Evolutionary conservation across 768 basidiomycete species (phyloP), one percentile per base, ranked within the genome.

Genomic region (Termitomyces sp.): DNA sequence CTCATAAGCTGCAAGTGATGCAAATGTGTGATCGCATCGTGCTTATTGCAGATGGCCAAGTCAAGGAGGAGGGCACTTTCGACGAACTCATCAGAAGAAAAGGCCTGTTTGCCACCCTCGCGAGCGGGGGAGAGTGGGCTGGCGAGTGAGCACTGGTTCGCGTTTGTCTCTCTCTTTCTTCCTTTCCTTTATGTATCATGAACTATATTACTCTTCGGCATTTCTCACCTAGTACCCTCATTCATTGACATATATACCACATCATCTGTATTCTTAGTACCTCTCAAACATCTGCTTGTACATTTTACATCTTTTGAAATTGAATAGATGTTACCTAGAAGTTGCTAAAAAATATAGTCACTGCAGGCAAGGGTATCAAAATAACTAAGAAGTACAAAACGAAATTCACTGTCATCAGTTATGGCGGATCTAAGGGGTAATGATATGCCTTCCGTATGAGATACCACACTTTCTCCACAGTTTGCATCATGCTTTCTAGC

Each of bases 1-100:
- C 95, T 12, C 96, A 98, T 73, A 96, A 96, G 70, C 69, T 93
- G 31, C 81, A 84, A 44, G 85, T 92, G 31, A 98, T 98, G 95
- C 78, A 77, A 67, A 84, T 89, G 82, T 98, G 96, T 71, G 94
- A 98, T 70, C 79, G 92, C 35, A 84, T 98, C 35, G 62, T 97
- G 19, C 87, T 96, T 43, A 70, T 98, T 5, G 77, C 85, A 17
- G 84, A 85, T n/a, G 96, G 95, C 1, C 69, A 69, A 57, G 77
- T 95, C 21, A 86, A 75, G 19, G 94, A 97, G 72, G 71, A 92
- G 63, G 94, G 93, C 38, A 75, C 77, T 40, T 96, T 84, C 67
- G 84, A 89, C 14, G 73, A 81, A 60, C 77, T 95, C 57, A 76
- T 93, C 71, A 76, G 77, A 63, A 75, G 71, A 59, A 79, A 77